These are phyloP conservation scores for Cercospora sp. DNA, from an alignment of 2,329 filamentous ascomycete species.

Conservation along the genomic window DNA sequence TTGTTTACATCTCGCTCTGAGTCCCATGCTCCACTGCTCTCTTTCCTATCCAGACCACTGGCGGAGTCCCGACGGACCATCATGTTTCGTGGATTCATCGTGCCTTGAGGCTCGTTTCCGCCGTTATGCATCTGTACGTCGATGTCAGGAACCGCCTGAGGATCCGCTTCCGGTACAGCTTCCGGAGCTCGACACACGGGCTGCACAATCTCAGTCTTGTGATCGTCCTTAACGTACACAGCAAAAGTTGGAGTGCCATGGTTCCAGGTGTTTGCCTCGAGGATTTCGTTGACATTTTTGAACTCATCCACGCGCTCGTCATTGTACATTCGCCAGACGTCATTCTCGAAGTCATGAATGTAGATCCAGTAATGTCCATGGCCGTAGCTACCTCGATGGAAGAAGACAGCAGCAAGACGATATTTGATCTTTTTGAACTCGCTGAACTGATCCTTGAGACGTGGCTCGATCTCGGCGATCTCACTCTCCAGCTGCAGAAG, in stretches of 20 bases:
- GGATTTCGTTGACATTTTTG: conserved; percentile 58
- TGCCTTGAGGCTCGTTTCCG: background rate
- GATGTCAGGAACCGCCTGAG: background rate
- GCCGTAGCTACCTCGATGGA: conserved; percentile 68
- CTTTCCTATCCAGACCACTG: background rate
- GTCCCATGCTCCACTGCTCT: conserved; percentile 3
- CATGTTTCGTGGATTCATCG: background rate
- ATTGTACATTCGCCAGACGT: conserved; percentile 92
- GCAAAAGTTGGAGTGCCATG: conserved; percentile 78
- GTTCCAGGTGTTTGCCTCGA: conserved; percentile 62
- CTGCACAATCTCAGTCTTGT: conserved; percentile 61
- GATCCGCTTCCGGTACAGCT: conserved; percentile 5
- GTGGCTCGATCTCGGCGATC: conserved; percentile 51
- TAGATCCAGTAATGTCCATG: conserved; percentile 95
- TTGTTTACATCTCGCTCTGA: background rate
- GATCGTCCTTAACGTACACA: conserved; percentile 73
- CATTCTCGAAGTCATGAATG: conserved; percentile 81
- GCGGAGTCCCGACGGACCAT: background rate
- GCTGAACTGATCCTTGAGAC: conserved; percentile 61
- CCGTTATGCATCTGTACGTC: conserved; percentile 9
- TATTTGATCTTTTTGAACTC: conserved; percentile 69
- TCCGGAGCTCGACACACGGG: conserved; percentile 40
- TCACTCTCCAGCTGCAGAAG: conserved; percentile 43
- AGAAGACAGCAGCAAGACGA: conserved; percentile 86
- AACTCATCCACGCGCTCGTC: conserved; percentile 76